A percentile compares a stretch with the other conserved stretches of the same genome.
Conservation (phyloP, 176 grass and related monocot species). For the Carex pumila region DNA sequence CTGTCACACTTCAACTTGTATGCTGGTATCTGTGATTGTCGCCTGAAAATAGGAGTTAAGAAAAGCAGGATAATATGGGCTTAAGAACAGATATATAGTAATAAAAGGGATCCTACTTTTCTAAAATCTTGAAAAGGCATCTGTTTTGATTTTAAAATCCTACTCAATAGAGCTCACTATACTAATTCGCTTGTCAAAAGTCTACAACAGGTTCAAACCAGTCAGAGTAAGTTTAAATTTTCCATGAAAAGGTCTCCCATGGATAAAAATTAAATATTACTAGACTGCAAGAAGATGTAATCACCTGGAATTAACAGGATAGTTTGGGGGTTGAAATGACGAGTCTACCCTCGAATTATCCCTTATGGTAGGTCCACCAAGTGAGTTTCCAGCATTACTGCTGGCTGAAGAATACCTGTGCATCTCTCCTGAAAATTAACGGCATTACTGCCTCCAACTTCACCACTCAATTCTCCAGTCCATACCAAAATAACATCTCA, state of each 20-base stretch:
- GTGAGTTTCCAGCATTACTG: slow-evolving; percentile 45
- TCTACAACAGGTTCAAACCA: neutral
- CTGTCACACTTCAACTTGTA: slow-evolving; percentile 96
- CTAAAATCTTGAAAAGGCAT: neutral
- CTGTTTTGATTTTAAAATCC: neutral
- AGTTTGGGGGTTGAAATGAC: slow-evolving; percentile 46
- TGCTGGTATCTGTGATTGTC: slow-evolving; percentile 68
- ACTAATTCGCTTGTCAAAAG: neutral
- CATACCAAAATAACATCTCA: neutral
- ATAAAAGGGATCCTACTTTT: neutral
- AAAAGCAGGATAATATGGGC: neutral
- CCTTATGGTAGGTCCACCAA: slow-evolving; percentile 22
- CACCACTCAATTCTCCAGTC: slow-evolving; percentile 23
- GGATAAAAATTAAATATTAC: neutral
- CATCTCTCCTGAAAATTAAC: slow-evolving; percentile 58
- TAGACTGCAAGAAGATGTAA: neutral
- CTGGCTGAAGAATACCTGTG: slow-evolving; percentile 63
- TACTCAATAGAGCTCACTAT: neutral
- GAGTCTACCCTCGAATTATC: slow-evolving; percentile 54
- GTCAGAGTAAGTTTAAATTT: neutral
- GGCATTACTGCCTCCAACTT: slow-evolving; percentile 37
- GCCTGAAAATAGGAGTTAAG: slow-evolving; percentile 49
- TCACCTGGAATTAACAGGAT: slow-evolving; percentile 67
- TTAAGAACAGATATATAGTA: slow-evolving; percentile 1
- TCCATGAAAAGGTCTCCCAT: neutral